These are phyloP conservation scores for Dryas drummondii DNA, from an alignment of 306 rosid species.

Conservation along the genomic window DNA sequence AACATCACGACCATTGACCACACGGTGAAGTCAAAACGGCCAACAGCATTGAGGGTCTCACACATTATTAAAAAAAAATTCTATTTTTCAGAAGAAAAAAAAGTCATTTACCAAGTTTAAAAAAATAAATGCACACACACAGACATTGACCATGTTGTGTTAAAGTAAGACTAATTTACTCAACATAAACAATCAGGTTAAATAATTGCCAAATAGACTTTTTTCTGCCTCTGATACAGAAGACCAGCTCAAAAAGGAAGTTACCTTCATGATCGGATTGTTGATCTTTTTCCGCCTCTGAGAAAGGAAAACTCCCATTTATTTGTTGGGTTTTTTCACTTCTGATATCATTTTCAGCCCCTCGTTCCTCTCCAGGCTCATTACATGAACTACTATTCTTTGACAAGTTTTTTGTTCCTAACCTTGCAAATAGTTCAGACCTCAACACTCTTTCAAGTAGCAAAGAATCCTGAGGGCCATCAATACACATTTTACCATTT, in stretches of 20 bases:
- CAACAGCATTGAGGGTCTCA: not conserved
- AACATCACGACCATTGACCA: no score
- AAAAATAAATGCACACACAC: not conserved
- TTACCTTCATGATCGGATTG: constrained; percentile 46
- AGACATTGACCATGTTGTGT: not conserved
- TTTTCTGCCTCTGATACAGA: not conserved
- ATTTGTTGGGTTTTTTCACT: constrained; percentile 35
- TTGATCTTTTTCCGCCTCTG: constrained; percentile 34
- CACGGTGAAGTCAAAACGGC: no score
- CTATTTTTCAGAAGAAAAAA: no score
- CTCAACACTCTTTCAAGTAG: constrained; percentile 84
- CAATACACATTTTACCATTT: constrained; percentile 32
- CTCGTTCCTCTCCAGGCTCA: constrained; percentile 43
- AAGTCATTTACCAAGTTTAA: not conserved
- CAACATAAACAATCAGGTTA: not conserved
- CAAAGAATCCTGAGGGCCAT: constrained; percentile 57
- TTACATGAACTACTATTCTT: constrained; percentile 38
- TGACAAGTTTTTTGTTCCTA: constrained; percentile 45
- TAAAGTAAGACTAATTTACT: constrained; percentile 3
- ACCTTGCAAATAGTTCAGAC: constrained; percentile 72
- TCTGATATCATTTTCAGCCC: constrained; percentile 55
- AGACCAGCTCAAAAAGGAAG: constrained; percentile 10
- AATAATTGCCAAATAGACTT: not conserved
- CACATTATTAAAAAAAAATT: not conserved
- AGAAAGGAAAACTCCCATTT: constrained; percentile 25